These are phyloP conservation scores for Didymosphaeria variabile DNA, from an alignment of 2,329 filamentous ascomycete genomes.

Conservation along the genomic window DNA sequence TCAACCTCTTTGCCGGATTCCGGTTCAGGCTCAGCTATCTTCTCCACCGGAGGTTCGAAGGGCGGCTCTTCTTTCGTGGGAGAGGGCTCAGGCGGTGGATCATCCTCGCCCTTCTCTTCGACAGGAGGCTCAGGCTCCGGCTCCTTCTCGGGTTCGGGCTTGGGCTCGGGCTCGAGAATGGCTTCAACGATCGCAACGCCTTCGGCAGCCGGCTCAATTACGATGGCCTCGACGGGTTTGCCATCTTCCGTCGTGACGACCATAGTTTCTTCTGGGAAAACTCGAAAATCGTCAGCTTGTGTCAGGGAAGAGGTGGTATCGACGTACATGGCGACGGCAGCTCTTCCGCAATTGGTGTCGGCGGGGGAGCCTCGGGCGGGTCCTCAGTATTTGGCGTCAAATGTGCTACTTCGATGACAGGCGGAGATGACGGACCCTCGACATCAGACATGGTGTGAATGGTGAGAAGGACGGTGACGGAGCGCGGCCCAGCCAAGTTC, in stretches of 20 bases:
- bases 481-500: conserved; percentile 22
- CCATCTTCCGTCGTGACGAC: conserved; percentile 25
- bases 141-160: conserved; percentile 10
- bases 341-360: conserved; percentile 24
- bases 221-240: conserved; percentile 16
- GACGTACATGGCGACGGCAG: conserved; percentile 19
- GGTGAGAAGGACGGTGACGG: conserved; percentile 1
- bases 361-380: conserved; percentile 26
- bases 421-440: conserved; percentile 11
- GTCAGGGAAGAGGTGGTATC: neutral
- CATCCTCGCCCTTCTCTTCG: neutral
- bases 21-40: conserved; percentile 1
- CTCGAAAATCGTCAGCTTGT: conserved; percentile 11
- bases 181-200: conserved; percentile 18
- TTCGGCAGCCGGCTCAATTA: conserved; percentile 15
- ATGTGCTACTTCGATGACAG: conserved; percentile 19
- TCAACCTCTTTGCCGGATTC: neutral
- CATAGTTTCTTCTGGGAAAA: conserved; percentile 23
- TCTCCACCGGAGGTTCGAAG: neutral
- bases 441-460: conserved; percentile 22
- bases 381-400: conserved; percentile 10
- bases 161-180: conserved; percentile 16
- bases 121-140: conserved; percentile 4
- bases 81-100: conserved; percentile 9
- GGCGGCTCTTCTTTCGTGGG: conserved; percentile 4